Percentiles rank a stretch among this genome's conserved stretches.
Evolutionary conservation across 1,139 yeast genomes (phyloP).

Genomic region (Candida sp.): DNA sequence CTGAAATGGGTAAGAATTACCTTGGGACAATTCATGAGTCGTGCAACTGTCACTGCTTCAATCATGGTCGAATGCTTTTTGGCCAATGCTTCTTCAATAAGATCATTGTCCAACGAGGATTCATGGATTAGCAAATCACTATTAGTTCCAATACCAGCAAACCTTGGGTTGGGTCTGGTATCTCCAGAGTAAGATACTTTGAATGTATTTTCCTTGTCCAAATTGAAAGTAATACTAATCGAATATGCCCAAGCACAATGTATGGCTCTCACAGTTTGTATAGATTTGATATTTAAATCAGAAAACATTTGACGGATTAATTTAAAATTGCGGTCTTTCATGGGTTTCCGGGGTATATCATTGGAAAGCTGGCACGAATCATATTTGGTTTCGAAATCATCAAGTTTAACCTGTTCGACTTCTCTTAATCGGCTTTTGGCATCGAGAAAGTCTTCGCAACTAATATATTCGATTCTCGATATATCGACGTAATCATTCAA

Average conservation of each 20-base stretch:
- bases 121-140: constrained; percentile 88
- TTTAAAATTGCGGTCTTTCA: constrained; percentile 13
- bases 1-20: constrained; percentile 88
- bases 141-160: constrained; percentile 61
- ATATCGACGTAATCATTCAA: constrained; percentile 28
- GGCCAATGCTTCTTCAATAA: constrained; percentile 74
- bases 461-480: constrained; percentile 49
- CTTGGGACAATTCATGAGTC: constrained; percentile 68
- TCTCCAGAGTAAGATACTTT: constrained; percentile 92
- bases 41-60: constrained; percentile 76
- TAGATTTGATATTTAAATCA: constrained; percentile 24
- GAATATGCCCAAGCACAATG: constrained; percentile 90
- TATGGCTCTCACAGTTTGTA: constrained; percentile 68
- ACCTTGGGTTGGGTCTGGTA: constrained; percentile 72
- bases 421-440: constrained; percentile 20
- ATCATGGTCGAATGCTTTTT: constrained; percentile 90
- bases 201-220: constrained; percentile 34
- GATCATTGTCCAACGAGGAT: constrained; percentile 82
- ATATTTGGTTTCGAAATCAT: constrained; percentile 29
- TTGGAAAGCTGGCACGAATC: constrained; percentile 16
- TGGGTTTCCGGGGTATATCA: constrained; percentile 16
- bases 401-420: constrained; percentile 23
- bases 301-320: constrained; percentile 18
- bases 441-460: constrained; percentile 62
- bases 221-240: constrained; percentile 51